Percentiles rank a stretch among this genome's conserved stretches.
These are phyloP conservation scores for Suillus tomentosus DNA, from an alignment of 768 basidiomycete genomes.

Conservation along the genomic window DNA sequence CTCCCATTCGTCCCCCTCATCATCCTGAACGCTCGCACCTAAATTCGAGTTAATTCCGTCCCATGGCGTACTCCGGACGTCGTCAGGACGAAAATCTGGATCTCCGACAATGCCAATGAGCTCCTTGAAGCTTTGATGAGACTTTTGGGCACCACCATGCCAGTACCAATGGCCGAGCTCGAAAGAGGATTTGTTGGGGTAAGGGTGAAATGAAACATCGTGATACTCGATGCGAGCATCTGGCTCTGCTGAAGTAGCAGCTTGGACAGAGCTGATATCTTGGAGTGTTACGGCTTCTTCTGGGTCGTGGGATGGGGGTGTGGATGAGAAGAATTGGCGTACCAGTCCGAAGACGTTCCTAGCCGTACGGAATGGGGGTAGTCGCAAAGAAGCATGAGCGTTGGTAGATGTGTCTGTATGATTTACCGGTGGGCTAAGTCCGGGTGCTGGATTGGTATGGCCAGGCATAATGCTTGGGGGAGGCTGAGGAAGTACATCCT, in stretches of 20 bases:
- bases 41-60: too few relatives aligned
- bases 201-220: neutral
- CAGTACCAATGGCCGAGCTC: neutral
- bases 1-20: too few relatives aligned
- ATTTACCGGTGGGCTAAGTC: neutral
- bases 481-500: conserved; percentile 11
- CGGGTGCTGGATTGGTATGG: neutral
- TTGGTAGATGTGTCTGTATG: neutral
- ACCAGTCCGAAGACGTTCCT: conserved; percentile 9
- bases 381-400: neutral
- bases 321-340: neutral
- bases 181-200: neutral
- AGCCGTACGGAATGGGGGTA: neutral
- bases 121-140: neutral
- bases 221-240: neutral
- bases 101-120: neutral
- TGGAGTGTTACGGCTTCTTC: neutral
- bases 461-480: neutral
- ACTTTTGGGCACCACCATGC: neutral
- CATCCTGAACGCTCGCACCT: too few relatives aligned
- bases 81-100: too few relatives aligned
- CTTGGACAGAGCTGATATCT: neutral
- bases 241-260: neutral
- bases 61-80: too few relatives aligned
- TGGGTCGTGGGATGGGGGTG: neutral